phyloP scores from a whole-genome alignment of 2,329 filamentous ascomycete species.

The Rhynchosporium graminicola region DNA sequence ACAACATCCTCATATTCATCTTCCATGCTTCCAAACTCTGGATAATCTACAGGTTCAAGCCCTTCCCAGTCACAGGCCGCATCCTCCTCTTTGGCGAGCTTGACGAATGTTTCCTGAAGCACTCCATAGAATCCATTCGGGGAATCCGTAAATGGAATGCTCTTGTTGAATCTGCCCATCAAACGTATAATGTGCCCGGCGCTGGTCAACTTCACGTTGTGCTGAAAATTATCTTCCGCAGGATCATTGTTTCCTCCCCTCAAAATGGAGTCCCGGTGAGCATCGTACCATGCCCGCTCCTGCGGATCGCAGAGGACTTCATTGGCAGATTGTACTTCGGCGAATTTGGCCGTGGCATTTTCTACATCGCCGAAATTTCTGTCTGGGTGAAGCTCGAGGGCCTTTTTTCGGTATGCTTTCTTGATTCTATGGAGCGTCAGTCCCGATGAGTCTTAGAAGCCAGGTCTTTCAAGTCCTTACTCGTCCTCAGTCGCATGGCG shows the following conservation, averaged over 20 bases:
- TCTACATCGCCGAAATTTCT: conserved; percentile 87
- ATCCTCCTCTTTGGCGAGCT: conserved; percentile 77
- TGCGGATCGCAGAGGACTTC: conserved; percentile 95
- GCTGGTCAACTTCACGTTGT: conserved; percentile 75
- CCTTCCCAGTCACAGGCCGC: conserved; percentile 71
- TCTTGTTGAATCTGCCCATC: conserved; percentile 77
- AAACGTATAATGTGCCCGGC: conserved; percentile 76
- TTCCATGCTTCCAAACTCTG: conserved; percentile 76
- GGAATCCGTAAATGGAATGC: conserved; percentile 77
- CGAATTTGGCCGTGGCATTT: conserved; percentile 80
- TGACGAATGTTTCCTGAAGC: conserved; percentile 74
- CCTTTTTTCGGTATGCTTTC: conserved; percentile 87
- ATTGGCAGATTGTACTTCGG: conserved; percentile 90
- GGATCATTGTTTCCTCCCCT: conserved; percentile 47
- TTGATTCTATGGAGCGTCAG: conserved; percentile 65
- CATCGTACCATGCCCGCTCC: conserved; percentile 97
- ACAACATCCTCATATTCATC: conserved; percentile 77
- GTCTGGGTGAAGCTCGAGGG: conserved; percentile 91
- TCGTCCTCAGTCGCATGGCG: conserved; percentile 77
- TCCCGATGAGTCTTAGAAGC: conserved; percentile 1
- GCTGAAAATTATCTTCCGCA: conserved; percentile 55
- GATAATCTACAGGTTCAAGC: conserved; percentile 65
- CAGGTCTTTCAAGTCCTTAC: conserved; percentile 46
- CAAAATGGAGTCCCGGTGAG: conserved; percentile 84
- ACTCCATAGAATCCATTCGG: conserved; percentile 83